These are phyloP conservation scores for Pseudotsuga menziesii DNA, from an alignment of 75 land plant species.

Conservation along the genomic window DNA sequence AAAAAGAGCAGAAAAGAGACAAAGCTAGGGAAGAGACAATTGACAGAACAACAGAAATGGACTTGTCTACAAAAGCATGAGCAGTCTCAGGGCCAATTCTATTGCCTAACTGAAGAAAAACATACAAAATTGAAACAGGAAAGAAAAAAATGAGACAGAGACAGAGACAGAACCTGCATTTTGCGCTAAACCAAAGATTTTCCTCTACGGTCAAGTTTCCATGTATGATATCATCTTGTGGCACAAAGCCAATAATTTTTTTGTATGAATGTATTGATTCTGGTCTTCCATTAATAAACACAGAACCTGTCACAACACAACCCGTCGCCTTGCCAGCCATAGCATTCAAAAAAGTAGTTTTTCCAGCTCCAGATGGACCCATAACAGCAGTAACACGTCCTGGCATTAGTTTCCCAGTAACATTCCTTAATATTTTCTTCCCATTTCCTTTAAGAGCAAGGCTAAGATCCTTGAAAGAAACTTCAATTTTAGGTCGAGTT, in stretches of 20 bases:
- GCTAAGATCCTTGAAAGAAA: conserved; percentile 75
- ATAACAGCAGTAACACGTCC: conserved; percentile 88
- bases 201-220: conserved; percentile 96
- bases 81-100: not conserved
- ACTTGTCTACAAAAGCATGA: not conserved
- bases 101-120: not conserved
- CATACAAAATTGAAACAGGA: not conserved
- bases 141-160: not conserved
- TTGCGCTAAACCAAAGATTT: conserved; percentile 87
- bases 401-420: conserved; percentile 86
- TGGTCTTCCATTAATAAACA: conserved; percentile 76
- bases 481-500: conserved; percentile 58
- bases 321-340: conserved; percentile 73
- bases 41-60: not conserved
- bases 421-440: conserved; percentile 65
- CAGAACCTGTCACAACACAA: conserved; percentile 52
- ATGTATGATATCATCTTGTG: conserved; percentile 98
- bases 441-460: conserved; percentile 77
- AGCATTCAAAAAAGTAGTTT: conserved; percentile 92
- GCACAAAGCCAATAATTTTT: conserved; percentile 94
- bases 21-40: not conserved
- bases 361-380: conserved; percentile 99
- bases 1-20: too few species aligned
- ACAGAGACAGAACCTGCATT: conserved; percentile 63
- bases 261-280: conserved; percentile 78